Conservation (phyloP, 257 asterid species). For the Ilex asprella region DNA sequence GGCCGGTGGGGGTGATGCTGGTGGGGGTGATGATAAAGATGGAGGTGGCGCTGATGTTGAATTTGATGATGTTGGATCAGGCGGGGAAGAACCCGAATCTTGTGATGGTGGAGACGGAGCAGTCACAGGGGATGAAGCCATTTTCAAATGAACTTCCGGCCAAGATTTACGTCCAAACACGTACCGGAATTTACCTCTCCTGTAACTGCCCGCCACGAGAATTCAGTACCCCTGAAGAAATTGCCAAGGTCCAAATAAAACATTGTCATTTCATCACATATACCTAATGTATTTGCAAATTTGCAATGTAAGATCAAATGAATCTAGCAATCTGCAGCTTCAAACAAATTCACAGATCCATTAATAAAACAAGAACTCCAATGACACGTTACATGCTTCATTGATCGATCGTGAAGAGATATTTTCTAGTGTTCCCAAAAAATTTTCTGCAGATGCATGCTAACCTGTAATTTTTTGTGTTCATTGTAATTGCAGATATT, state of each 20-base stretch:
- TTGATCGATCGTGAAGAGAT: too few relatives aligned
- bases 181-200: conserved; percentile 24
- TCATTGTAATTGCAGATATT: neutral
- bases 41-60: neutral
- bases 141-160: conserved; percentile 14
- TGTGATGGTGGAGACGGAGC: neutral
- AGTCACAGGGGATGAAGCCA: conserved; percentile 7
- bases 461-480: neutral
- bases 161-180: conserved; percentile 9
- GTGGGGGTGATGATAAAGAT: neutral
- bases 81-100: too few relatives aligned
- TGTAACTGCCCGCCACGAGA: conserved; percentile 12
- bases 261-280: too few relatives aligned
- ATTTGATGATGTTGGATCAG: neutral
- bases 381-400: too few relatives aligned
- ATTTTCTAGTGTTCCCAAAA: neutral
- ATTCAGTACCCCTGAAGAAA: conserved; percentile 16
- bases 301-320: neutral
- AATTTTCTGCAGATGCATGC: too few relatives aligned
- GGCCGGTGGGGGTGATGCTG: conserved; percentile 14
- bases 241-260: neutral
- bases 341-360: neutral
- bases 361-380: too few relatives aligned
- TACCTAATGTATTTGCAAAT: too few relatives aligned
- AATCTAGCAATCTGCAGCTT: neutral